Evolutionary conservation across 2,329 filamentous ascomycete genomes (phyloP).

Genomic region (Neonectria ditissima): DNA sequence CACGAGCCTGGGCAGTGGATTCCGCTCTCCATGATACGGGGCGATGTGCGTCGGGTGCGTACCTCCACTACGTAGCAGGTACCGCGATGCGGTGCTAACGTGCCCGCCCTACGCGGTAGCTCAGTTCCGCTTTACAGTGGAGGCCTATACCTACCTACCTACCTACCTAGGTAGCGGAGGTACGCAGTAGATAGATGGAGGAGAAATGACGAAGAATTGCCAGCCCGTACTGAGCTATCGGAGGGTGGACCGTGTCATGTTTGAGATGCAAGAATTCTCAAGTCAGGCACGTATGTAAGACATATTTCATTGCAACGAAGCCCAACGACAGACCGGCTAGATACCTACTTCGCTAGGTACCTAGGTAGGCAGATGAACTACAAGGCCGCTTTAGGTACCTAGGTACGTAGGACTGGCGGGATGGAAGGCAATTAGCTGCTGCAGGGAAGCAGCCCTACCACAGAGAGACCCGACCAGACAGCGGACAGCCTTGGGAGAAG

Average conservation of each 20-base stretch:
- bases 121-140: not conserved
- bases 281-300: not conserved
- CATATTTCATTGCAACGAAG: too few relatives aligned
- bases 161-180: too few relatives aligned
- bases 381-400: too few relatives aligned
- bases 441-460: slow-evolving; percentile 9
- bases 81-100: slow-evolving; percentile 22
- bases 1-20: slow-evolving; percentile 12
- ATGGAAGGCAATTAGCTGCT: not conserved
- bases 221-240: too few relatives aligned
- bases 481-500: slow-evolving; percentile 10
- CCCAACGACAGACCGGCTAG: too few relatives aligned
- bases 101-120: slow-evolving; percentile 7
- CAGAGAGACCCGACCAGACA: slow-evolving; percentile 1
- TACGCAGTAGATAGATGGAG: not conserved
- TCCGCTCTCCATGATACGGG: not conserved
- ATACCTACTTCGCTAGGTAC: too few relatives aligned
- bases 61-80: not conserved
- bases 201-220: not conserved
- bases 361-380: too few relatives aligned
- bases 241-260: slow-evolving; percentile 3
- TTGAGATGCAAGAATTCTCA: not conserved
- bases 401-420: too few relatives aligned
- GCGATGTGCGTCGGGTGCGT: slow-evolving; percentile 11
- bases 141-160: too few relatives aligned